Evolutionary conservation across 208 protist species (phyloP), one percentile per base, ranked within the genome.

Genomic region (Leishmania major): DNA sequence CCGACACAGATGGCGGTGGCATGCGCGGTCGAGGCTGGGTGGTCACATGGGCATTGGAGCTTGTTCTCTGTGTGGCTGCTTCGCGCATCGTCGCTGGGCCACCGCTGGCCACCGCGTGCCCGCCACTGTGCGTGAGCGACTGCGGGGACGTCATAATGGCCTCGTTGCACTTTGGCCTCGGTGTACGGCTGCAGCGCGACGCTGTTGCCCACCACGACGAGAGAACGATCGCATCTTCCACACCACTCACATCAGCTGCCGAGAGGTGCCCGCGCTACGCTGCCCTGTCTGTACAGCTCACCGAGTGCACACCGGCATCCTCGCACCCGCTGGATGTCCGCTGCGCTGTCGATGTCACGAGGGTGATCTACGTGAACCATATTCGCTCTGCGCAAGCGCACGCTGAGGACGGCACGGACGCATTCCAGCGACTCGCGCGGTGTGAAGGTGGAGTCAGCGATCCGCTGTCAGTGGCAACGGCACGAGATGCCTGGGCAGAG

Each of bases 401-500:
- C 43, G 80, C 70, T 3, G 84, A 86, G 43, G 83, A 88, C 35
- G 88, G 88, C 71, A 85, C 83, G 37, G 84, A 86, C 1, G 77
- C 81, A 17, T 83, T 86, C n/a, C 73, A 62, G 69, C 19, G 55
- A 40, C 25, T 81, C 13, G 31, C 77, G 11, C n/a, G 13, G n/a
- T 66, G 78, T 4, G 31, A 60, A 31, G 69, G 59, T 1, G 40
- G 15, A 62, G 22, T 10, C 25, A 8, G 28, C 15, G 60, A n/a
- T 15, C 72, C 37, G 8, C 47, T 28, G 71, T 45, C 59, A 35
- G 11, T 60, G 25, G 13, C 25, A 37, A 37, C 47, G 35, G 57
- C 28, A 53, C 62, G 6, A 13, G 40, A 7, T 51, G 19, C 47
- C 28, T 78, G 49, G 47, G 70, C 17, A 51, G 72, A 74, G 51